Percentiles rank a stretch among this genome's conserved stretches.
Conservation (phyloP, 805 yeast genomes). For the Suhomyces prunicola region DNA sequence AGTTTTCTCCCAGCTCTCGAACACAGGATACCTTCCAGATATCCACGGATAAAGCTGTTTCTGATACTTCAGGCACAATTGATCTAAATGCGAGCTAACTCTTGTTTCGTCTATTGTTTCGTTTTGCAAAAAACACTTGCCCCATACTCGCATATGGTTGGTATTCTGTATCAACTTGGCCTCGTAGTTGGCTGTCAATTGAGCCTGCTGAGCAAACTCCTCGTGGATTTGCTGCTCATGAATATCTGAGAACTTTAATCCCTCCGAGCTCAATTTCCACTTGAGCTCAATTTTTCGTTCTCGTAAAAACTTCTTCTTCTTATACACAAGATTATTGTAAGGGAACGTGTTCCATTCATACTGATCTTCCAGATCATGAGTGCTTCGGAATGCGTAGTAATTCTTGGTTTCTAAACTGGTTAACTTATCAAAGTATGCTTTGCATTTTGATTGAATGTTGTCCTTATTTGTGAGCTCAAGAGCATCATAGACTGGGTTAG, state of each 20-base stretch:
- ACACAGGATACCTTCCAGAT: constrained; percentile 21
- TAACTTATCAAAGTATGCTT: neutral
- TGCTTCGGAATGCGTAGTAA: neutral
- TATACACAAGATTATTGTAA: constrained; percentile 15
- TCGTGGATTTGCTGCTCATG: constrained; percentile 11
- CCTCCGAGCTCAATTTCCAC: constrained; percentile 11
- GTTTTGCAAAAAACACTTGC: constrained; percentile 20
- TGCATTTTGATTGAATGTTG: neutral
- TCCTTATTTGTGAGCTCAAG: neutral
- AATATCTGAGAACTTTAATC: constrained; percentile 9
- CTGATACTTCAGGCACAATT: constrained; percentile 9
- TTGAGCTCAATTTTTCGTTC: constrained; percentile 14
- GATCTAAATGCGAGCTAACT: neutral
- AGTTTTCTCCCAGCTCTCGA: constrained; percentile 15
- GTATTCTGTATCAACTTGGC: constrained; percentile 14
- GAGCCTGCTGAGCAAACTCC: constrained; percentile 7
- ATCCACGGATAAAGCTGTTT: constrained; percentile 30
- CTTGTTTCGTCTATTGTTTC: neutral
- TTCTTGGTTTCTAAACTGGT: neutral
- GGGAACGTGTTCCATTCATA: neutral
- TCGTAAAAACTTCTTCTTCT: constrained; percentile 25
- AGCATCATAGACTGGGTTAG: neutral
- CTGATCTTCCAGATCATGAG: neutral
- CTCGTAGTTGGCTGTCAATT: constrained; percentile 14
- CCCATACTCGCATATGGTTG: constrained; percentile 23